Percentiles rank a stretch among this genome's conserved stretches.
These are phyloP conservation scores for Crithidia thermophila DNA, from an alignment of 208 protist genomes.

Conservation along the genomic window DNA sequence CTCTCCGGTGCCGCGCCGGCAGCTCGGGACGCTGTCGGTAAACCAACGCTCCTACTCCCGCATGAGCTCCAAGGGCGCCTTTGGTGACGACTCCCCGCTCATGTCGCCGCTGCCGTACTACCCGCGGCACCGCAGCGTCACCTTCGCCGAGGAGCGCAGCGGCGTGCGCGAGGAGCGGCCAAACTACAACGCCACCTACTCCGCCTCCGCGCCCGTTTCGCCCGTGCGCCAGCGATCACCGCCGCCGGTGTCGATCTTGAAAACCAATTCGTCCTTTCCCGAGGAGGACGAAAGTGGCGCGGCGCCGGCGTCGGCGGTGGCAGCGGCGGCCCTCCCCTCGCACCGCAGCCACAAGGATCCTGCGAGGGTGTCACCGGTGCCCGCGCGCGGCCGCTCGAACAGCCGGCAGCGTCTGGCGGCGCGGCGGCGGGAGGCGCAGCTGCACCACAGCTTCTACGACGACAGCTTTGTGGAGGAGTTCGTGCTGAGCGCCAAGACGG, in stretches of 20 bases:
- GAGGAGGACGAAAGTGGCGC: slow-evolving; percentile 27
- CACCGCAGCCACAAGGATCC: slow-evolving; percentile 5
- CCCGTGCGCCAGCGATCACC: slow-evolving; percentile 45
- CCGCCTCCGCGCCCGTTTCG: slow-evolving; percentile 45
- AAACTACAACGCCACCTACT: slow-evolving; percentile 56
- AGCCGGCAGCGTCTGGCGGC: slow-evolving; percentile 81
- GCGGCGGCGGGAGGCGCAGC: slow-evolving; percentile 73
- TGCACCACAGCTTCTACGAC: slow-evolving; percentile 89
- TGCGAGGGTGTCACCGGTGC: slow-evolving; percentile 29
- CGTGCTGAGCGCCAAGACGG: slow-evolving; percentile 53
- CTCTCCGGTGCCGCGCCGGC: slow-evolving; percentile 76
- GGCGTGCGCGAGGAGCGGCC: slow-evolving; percentile 77
- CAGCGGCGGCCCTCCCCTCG: slow-evolving; percentile 15
- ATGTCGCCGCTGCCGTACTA: slow-evolving; percentile 83
- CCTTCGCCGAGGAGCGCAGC: slow-evolving; percentile 59
- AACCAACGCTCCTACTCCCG: slow-evolving; percentile 91
- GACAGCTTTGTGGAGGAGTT: slow-evolving; percentile 91
- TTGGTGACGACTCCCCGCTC: slow-evolving; percentile 70
- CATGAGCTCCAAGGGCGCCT: slow-evolving; percentile 52
- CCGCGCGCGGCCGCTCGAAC: slow-evolving; percentile 58
- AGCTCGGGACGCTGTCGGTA: slow-evolving; percentile 64
- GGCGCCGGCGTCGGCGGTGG: slow-evolving; percentile 10
- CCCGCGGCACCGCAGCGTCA: slow-evolving; percentile 80
- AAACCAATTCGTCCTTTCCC: slow-evolving; percentile 37
- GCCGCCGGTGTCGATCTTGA: slow-evolving; percentile 59